Base-by-base conservation (phyloP, 495 filamentous ascomycete species). In the Bathelium albidoporum region DNA sequence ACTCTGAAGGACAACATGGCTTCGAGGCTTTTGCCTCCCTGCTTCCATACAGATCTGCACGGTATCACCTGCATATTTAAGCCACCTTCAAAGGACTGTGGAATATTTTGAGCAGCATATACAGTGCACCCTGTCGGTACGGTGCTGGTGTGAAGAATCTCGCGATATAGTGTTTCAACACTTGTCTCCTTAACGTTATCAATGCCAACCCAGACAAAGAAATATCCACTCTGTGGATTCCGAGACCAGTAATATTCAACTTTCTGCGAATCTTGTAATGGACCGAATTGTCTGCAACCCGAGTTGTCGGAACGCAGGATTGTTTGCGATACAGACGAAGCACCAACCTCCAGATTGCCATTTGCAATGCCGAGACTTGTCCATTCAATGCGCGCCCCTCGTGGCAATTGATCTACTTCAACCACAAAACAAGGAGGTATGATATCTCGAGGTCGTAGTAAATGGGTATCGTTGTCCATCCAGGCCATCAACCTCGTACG, bases 301-400 rank as follows among this genome's bases (percentile, higher is more conserved):
- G 16, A 7, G 29, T 55, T 29, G 24, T 12, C 5, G 16, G 16
- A 5, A 55, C 10, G 12, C 20, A 11, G 49, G 7, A 29, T 11
- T 29, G 4, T 16, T 55, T 9, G 5, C 20, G 49, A 55, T 29
- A 10, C 49, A 7, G 24, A 2, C 24, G 9, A 24, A 12, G 24
- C 5, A 9, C 2, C 24, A 55, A 55, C 2, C 24, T 55, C 49
- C 24, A 55, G 24, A 29, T 55, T 20, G 55, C 59, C 2, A 16
- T 49, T 36, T 12, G 58, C 18, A 26, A 71, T 36, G 0, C 70
- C 70, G n/a, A 63, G 32, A 41, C 65, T 62, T 2, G 29, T 60
- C 90, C 90, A 93, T 74, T 95, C 90, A 41, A 95, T 82, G 60
- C 78, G 77, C 64, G 82, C 85, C 16, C 74, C 79, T 32, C 87